phyloP scores from a whole-genome alignment of 2,329 filamentous ascomycete species.

The Aspergillus sojae region DNA sequence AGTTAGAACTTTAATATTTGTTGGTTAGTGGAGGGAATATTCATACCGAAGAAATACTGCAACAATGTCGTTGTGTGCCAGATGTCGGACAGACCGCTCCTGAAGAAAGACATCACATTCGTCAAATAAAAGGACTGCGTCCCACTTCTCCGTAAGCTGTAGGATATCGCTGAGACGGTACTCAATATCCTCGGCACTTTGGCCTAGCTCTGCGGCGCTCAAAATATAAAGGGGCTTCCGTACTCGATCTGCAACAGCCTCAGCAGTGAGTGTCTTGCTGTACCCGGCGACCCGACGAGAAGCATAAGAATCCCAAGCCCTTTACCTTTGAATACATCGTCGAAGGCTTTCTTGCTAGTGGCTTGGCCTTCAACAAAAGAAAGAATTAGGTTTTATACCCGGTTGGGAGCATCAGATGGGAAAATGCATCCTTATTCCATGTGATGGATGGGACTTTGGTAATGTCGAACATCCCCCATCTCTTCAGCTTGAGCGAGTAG shows the following conservation, averaged over 20 bases:
- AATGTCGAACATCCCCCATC: neutral
- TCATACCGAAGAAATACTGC: conserved; percentile 13
- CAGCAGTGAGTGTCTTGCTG: conserved; percentile 5
- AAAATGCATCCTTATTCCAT: neutral
- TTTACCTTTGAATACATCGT: conserved; percentile 5
- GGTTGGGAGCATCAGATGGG: neutral
- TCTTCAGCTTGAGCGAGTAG: no score
- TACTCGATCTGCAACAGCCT: conserved; percentile 3
- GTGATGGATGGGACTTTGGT: neutral
- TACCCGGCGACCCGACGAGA: neutral
- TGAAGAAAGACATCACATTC: conserved; percentile 7
- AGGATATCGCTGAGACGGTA: neutral
- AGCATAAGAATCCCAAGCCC: conserved; percentile 2
- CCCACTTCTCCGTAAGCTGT: neutral
- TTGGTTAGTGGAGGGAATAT: neutral
- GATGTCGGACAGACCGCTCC: neutral
- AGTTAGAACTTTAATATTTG: neutral
- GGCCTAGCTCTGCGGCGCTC: neutral
- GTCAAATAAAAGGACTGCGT: conserved; percentile 4
- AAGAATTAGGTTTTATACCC: neutral
- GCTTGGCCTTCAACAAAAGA: neutral
- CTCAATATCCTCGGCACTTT: neutral
- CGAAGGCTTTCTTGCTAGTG: neutral
- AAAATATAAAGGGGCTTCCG: neutral
- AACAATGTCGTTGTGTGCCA: neutral